These are phyloP conservation scores for Thuja plicata DNA, from an alignment of 83 land plant species.

Conservation along the genomic window DNA sequence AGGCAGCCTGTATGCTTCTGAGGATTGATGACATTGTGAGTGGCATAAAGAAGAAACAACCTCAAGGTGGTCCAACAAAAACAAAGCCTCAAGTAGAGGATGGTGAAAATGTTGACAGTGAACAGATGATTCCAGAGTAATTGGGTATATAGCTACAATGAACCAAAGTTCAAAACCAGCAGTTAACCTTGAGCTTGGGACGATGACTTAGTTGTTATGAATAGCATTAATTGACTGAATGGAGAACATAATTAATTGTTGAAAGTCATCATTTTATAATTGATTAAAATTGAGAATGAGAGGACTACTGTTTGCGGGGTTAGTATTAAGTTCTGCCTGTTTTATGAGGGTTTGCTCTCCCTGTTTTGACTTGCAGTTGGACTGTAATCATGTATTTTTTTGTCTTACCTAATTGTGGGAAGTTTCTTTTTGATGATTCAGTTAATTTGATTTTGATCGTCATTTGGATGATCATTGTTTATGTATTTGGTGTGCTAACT, in stretches of 20 bases:
- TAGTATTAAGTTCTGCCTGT: not conserved
- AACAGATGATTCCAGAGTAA: constrained; percentile 89
- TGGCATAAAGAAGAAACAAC: constrained; percentile 96
- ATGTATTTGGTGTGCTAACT: not conserved
- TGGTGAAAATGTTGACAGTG: constrained; percentile 89
- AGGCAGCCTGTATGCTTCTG: constrained; percentile 95
- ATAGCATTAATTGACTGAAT: not conserved
- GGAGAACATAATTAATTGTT: not conserved
- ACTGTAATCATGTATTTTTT: not conserved
- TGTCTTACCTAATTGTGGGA: not conserved
- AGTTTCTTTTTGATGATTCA: not conserved
- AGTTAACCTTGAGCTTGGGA: not conserved
- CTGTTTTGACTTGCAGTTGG: not conserved
- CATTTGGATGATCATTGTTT: not conserved
- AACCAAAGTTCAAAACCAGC: not conserved
- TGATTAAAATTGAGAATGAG: not conserved
- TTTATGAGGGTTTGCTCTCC: not conserved
- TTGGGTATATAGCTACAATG: not conserved
- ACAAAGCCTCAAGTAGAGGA: constrained; percentile 75
- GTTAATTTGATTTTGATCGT: not conserved
- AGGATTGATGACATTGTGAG: constrained; percentile 97
- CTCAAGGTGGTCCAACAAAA: constrained; percentile 59
- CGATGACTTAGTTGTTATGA: not conserved
- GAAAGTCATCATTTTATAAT: not conserved
- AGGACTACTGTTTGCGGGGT: not conserved